Percentiles rank a stretch among this genome's conserved stretches.
These are phyloP conservation scores for Schwanniomyces yamadae DNA, from an alignment of 805 yeast genomes.

Conservation along the genomic window DNA sequence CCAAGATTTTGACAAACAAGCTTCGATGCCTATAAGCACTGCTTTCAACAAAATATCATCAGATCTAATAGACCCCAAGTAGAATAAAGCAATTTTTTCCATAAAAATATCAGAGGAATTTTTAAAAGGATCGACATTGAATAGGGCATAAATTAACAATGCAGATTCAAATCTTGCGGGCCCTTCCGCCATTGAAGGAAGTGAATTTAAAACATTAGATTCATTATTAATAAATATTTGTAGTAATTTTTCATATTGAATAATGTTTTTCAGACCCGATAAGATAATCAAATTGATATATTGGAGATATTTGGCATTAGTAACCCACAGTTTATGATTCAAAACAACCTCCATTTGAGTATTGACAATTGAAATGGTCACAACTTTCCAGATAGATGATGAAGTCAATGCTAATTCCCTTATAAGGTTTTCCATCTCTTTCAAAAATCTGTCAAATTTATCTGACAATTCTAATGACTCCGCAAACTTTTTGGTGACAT, in stretches of 20 bases:
- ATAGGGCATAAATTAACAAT: constrained; percentile 49
- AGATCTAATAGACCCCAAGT: constrained; percentile 60
- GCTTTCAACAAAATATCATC: constrained; percentile 63
- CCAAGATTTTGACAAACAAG: constrained; percentile 57
- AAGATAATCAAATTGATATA: constrained; percentile 43
- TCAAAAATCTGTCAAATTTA: constrained; percentile 32
- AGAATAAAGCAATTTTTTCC: constrained; percentile 46
- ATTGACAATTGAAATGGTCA: constrained; percentile 50
- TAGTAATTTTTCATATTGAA: constrained; percentile 47
- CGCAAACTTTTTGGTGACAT: constrained; percentile 63
- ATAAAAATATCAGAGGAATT: constrained; percentile 50
- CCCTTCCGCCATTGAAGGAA: constrained; percentile 18
- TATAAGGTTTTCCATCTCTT: constrained; percentile 16
- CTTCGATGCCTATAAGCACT: constrained; percentile 59
- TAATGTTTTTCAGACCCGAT: constrained; percentile 24
- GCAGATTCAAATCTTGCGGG: constrained; percentile 43
- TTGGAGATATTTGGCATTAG: constrained; percentile 39
- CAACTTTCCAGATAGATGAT: constrained; percentile 16
- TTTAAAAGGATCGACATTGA: constrained; percentile 41
- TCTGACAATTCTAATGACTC: constrained; percentile 36
- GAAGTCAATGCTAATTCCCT: constrained; percentile 8
- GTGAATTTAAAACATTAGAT: constrained; percentile 29
- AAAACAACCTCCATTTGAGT: constrained; percentile 67
- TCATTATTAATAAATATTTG: constrained; percentile 64
- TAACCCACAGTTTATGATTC: constrained; percentile 45